phyloP scores from a whole-genome alignment of 2,329 filamentous ascomycete species.

The Daldinia sp. region DNA sequence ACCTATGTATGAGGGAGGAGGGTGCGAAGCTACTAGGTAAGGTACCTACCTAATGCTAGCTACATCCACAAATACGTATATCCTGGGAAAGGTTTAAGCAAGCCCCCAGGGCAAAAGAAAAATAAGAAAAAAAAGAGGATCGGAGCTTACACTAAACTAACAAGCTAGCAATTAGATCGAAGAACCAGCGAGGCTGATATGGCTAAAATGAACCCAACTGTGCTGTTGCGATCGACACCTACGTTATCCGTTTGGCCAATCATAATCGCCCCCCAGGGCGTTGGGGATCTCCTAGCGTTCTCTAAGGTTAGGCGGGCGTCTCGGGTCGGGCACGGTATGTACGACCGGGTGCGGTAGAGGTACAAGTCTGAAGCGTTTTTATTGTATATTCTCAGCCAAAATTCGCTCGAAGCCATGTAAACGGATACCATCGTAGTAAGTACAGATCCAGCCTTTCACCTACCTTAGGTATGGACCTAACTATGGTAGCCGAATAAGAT shows the following conservation, averaged over 20 bases:
- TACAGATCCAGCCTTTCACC: conserved; percentile 13
- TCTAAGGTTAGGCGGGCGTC: conserved; percentile 30
- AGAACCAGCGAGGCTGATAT: conserved; percentile 37
- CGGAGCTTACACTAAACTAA: conserved; percentile 13
- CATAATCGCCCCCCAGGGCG: conserved; percentile 18
- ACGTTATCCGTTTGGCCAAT: conserved; percentile 29
- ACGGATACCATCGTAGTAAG: conserved; percentile 30
- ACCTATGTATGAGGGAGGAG: too few species aligned
- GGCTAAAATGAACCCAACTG: conserved; percentile 33
- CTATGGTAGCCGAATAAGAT: conserved; percentile 31
- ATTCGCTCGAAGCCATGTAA: not conserved
- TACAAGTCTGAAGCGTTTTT: conserved; percentile 9
- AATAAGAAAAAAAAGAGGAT: conserved; percentile 22
- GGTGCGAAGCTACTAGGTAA: too few species aligned
- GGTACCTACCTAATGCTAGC: too few species aligned
- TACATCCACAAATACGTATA: too few species aligned
- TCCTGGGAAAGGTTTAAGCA: too few species aligned
- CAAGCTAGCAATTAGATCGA: conserved; percentile 5
- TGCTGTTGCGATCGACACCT: conserved; percentile 28
- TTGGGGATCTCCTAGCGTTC: conserved; percentile 35
- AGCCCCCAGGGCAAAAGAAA: not conserved
- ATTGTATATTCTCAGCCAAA: not conserved
- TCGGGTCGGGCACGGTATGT: conserved; percentile 26
- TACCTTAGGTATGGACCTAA: too few species aligned
- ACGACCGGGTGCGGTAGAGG: conserved; percentile 20